Conservation (phyloP, 108 stramenopile species). For the Parmales sp. region DNA sequence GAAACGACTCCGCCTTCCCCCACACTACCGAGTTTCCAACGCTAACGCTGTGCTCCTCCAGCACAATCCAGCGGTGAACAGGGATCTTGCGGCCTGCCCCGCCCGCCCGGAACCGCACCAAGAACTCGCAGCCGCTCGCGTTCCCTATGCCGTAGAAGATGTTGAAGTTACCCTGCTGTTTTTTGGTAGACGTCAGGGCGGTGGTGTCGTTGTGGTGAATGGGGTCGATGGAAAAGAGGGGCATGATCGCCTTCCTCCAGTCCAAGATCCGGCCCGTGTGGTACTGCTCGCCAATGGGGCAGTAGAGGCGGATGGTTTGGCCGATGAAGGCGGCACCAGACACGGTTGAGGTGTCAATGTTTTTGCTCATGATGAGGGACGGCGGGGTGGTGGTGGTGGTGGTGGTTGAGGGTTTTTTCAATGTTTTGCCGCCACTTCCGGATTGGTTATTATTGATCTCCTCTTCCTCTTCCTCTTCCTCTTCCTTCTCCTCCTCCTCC, state of each 20-base stretch:
- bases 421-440: not conserved
- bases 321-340: constrained; percentile 39
- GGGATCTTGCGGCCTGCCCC: constrained; percentile 43
- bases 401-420: too few species aligned
- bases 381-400: not conserved
- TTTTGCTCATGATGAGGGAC: not conserved
- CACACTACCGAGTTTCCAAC: constrained; percentile 39
- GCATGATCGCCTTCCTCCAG: constrained; percentile 16
- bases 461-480: not conserved
- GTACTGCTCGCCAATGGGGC: constrained; percentile 50
- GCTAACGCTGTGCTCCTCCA: constrained; percentile 64
- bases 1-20: constrained; percentile 16
- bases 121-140: constrained; percentile 39
- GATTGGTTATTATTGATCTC: not conserved
- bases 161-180: constrained; percentile 12
- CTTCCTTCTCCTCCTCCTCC: not conserved
- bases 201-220: not conserved
- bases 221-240: not conserved
- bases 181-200: not conserved
- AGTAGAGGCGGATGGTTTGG: constrained; percentile 48
- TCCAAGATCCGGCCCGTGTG: constrained; percentile 59
- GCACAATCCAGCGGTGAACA: constrained; percentile 47
- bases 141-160: constrained; percentile 31
- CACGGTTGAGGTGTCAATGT: not conserved
- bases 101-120: constrained; percentile 58